Evolutionary conservation across 345 rosid genomes (phyloP).

Genomic region (Heritiera littoralis): DNA sequence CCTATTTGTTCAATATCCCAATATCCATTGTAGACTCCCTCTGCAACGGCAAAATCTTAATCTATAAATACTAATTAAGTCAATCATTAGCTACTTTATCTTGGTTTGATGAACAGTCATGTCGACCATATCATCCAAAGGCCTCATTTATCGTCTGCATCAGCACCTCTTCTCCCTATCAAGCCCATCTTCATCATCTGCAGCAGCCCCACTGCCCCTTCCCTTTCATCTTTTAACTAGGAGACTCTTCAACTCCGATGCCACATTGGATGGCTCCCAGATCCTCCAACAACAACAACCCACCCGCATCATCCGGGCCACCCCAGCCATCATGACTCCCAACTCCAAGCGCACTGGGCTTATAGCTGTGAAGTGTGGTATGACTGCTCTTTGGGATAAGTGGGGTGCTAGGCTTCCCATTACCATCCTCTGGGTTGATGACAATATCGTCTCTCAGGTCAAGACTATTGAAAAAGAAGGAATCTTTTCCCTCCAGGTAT

Average conservation of each 20-base stretch:
- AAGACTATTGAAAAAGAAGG: constrained; percentile 94
- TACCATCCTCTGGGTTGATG: constrained; percentile 82
- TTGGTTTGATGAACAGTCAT: constrained; percentile 25
- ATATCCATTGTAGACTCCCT: background rate
- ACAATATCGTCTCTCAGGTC: constrained; percentile 91
- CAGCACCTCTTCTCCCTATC: constrained; percentile 31
- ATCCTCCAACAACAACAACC: constrained; percentile 22
- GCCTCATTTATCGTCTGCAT: constrained; percentile 62
- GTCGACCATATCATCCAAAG: constrained; percentile 69
- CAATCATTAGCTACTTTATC: background rate
- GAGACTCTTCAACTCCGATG: constrained; percentile 45
- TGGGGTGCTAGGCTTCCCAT: constrained; percentile 92
- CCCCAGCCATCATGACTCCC: constrained; percentile 58
- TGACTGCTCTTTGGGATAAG: constrained; percentile 92
- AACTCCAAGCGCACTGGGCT: constrained; percentile 75
- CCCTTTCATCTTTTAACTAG: constrained; percentile 31
- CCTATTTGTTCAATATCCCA: background rate
- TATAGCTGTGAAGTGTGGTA: constrained; percentile 88
- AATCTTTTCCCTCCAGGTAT: constrained; percentile 77
- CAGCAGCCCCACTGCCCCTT: constrained; percentile 20
- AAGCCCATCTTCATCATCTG: constrained; percentile 20
- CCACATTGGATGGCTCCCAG: constrained; percentile 41
- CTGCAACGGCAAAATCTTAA: background rate
- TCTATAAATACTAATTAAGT: background rate
- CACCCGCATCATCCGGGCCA: constrained; percentile 58